Base-by-base conservation (phyloP, 2,329 filamentous ascomycete species). In the Penicillium sclerotigenum region DNA sequence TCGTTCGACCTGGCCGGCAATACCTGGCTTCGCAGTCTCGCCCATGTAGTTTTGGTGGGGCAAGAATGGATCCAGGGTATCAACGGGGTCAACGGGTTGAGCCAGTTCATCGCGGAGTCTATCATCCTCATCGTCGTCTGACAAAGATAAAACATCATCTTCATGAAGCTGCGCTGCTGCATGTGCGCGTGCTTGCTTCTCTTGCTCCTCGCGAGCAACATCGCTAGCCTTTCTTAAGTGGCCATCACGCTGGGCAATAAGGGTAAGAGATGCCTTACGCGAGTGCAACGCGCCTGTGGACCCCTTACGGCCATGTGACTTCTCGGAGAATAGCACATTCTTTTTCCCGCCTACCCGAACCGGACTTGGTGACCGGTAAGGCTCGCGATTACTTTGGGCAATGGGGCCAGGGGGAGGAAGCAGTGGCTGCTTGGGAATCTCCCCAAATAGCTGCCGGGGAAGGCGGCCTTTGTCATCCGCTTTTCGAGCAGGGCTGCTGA, bases 1-100 rank as follows among this genome's bases (percentile, higher is more conserved):
- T 48, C 74, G 70, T 64, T 81, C 79, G 43, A 80, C 77, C 61
- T 80, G 77, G 8, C 77, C 78, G 1, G 78, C 75, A 54, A 81
- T 73, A 29, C 78, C 79, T 38, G 75, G 76, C 59, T 79, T 79
- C 43, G 69, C 69, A 8, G 74, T 75, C 47, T 75, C 69, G 8
- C 74, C 75, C 29, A 70, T 70, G 53, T 77, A 79, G 53, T 78
- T 75, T 48, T 79, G 77, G 54, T 79, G 77, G 16, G 77, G 74
- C 18, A 80, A 60, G 62, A 80, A 80, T n/a, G 77, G 74, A 58
- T 79, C 78, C 22, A 80, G 71, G 1, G 71, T 75, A 43, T 74
- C 71, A 14, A 72, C 73, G 3, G 77, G 75, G 34, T 74, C 70
- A 26, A 79, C 58, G 36, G 78, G 77, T 24, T 68, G 71, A 42